These are phyloP conservation scores for Podochytrium sp. DNA, from an alignment of 192 early-diverging fungal genomes.

Conservation along the genomic window DNA sequence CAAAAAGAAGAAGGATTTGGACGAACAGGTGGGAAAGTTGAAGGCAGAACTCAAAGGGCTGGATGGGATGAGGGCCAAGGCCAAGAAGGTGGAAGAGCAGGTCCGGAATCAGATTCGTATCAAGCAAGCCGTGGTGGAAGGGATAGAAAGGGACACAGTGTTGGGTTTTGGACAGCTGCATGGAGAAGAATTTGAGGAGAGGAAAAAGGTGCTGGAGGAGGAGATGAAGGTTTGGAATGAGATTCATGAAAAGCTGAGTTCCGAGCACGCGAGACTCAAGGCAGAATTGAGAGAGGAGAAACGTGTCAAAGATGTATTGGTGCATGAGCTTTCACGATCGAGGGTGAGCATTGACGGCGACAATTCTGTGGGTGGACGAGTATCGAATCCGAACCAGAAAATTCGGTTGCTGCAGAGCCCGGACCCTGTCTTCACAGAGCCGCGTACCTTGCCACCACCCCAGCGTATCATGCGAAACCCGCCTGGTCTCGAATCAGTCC, in stretches of 20 bases:
- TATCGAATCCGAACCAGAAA: background rate
- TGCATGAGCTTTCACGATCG: constrained; percentile 25
- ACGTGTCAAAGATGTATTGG: constrained; percentile 26
- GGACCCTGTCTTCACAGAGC: background rate
- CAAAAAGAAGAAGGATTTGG: constrained; percentile 23
- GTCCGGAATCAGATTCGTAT: constrained; percentile 23
- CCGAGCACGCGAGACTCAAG: constrained; percentile 20
- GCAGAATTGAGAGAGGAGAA: constrained; percentile 32
- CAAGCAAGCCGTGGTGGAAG: constrained; percentile 33
- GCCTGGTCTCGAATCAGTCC: background rate
- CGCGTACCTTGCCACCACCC: background rate
- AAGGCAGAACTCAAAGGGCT: constrained; percentile 14
- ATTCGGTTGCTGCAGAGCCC: constrained; percentile 11
- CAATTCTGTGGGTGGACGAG: background rate
- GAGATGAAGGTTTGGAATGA: constrained; percentile 27
- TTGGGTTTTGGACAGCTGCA: background rate
- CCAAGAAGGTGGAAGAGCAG: constrained; percentile 21
- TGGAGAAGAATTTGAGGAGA: constrained; percentile 20
- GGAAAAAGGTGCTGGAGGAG: constrained; percentile 19
- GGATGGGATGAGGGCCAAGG: constrained; percentile 20
- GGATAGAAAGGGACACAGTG: constrained; percentile 14
- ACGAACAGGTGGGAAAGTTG: constrained; percentile 17
- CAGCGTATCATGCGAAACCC: background rate
- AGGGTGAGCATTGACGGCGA: background rate
- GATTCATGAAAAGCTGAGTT: constrained; percentile 20